Evolutionary conservation across 225 moss, liverwort and hornwort species (phyloP).

Genomic region (Marchantia paleacea): DNA sequence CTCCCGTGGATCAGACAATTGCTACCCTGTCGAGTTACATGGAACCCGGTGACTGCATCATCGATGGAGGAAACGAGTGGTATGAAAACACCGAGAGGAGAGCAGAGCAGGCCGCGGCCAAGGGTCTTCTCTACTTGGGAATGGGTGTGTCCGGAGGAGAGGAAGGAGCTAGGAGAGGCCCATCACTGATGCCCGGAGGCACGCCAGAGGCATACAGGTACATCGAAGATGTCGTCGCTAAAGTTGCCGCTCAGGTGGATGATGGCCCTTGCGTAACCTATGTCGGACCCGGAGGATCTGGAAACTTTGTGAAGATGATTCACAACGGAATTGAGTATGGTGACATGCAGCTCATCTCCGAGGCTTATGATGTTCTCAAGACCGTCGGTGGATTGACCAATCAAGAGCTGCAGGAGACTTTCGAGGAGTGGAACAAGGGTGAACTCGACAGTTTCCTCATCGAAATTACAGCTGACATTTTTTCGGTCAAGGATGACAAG

Average conservation of each 20-base stretch:
- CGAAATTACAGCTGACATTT: slow-evolving; percentile 85
- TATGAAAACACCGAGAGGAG: slow-evolving; percentile 85
- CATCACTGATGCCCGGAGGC: slow-evolving; percentile 89
- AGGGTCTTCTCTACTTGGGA: slow-evolving; percentile 73
- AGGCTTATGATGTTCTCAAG: slow-evolving; percentile 87
- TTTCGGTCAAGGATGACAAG: slow-evolving; percentile 67
- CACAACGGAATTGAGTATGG: slow-evolving; percentile 95
- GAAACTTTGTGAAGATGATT: slow-evolving; percentile 91
- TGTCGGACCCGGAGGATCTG: slow-evolving; percentile 71
- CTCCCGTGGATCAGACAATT: slow-evolving; percentile 61
- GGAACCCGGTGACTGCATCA: slow-evolving; percentile 63
- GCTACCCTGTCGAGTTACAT: slow-evolving; percentile 43
- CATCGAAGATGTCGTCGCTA: slow-evolving; percentile 72
- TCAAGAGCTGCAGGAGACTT: slow-evolving; percentile 60
- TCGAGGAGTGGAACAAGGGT: slow-evolving; percentile 75
- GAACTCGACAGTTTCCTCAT: slow-evolving; percentile 88
- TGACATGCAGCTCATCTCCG: slow-evolving; percentile 92
- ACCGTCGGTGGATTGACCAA: slow-evolving; percentile 76
- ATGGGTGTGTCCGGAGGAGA: slow-evolving; percentile 95
- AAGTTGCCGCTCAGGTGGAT: slow-evolving; percentile 85
- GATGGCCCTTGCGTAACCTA: slow-evolving; percentile 93
- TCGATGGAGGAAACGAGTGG: slow-evolving; percentile 67
- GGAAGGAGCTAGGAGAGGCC: slow-evolving; percentile 84
- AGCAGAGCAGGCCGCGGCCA: slow-evolving; percentile 57
- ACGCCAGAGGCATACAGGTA: slow-evolving; percentile 73